These are phyloP conservation scores for Cladorrhinum sp. DNA, from an alignment of 2,329 filamentous ascomycete species.

Conservation along the genomic window DNA sequence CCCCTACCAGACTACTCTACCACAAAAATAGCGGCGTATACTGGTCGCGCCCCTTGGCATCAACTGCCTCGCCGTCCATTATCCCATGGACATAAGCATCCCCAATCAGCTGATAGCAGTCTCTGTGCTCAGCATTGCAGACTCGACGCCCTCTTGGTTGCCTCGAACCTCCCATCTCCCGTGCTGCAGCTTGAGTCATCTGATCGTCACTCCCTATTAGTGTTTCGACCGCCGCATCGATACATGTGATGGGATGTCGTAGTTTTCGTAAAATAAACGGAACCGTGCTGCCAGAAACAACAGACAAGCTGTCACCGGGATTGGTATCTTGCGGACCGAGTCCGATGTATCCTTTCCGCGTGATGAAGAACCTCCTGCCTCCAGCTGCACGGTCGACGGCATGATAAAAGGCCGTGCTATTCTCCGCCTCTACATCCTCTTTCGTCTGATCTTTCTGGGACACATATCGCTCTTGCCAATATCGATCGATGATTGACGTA, in stretches of 20 bases:
- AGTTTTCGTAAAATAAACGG: background rate
- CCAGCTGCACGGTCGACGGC: background rate
- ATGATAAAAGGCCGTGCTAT: background rate
- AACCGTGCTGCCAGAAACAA: background rate
- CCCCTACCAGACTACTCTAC: background rate
- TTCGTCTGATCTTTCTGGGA: background rate
- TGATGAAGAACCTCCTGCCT: background rate
- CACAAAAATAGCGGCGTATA: background rate
- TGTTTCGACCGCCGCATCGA: background rate
- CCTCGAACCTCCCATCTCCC: background rate
- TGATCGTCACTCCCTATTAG: background rate
- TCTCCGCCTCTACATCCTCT: background rate
- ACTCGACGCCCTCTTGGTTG: background rate
- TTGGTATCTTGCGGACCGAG: background rate
- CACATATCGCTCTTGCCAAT: background rate
- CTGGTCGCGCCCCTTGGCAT: background rate
- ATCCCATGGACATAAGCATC: conserved; percentile 3
- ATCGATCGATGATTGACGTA: background rate
- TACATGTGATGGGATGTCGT: background rate
- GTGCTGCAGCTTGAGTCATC: background rate
- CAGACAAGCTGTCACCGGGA: background rate
- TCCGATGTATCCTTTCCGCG: background rate
- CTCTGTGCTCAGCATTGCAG: background rate
- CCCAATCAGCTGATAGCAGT: background rate
- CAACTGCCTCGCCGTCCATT: background rate